phyloP scores from a whole-genome alignment of 345 rosid genomes.

The Pistacia vera region DNA sequence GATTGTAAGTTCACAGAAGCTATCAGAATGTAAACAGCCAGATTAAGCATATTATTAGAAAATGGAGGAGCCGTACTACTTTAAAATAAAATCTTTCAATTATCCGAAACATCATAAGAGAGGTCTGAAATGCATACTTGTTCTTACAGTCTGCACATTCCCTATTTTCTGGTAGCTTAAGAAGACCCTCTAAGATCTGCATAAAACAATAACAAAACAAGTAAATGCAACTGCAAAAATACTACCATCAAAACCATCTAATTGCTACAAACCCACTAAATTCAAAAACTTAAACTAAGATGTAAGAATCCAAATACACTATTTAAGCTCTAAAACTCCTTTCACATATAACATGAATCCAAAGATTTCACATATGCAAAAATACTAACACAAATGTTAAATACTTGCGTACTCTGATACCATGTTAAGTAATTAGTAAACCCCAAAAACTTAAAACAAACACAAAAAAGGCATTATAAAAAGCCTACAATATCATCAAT shows the following conservation, averaged over 20 bases:
- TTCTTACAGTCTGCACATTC: constrained; percentile 62
- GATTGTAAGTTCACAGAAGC: neutral
- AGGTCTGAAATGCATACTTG: constrained; percentile 36
- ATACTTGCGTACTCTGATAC: too few species aligned
- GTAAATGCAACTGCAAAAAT: neutral
- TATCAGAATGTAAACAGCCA: neutral
- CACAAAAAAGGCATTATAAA: neutral
- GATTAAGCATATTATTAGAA: neutral
- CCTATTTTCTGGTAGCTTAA: constrained; percentile 55
- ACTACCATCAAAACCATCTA: neutral
- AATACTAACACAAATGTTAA: too few species aligned
- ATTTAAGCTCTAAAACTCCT: neutral
- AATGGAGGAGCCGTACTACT: neutral
- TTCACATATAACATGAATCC: neutral
- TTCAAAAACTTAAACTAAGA: neutral
- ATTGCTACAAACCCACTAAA: neutral
- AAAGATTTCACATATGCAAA: too few species aligned
- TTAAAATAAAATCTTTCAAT: neutral
- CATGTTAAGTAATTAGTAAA: too few species aligned
- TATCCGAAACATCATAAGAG: neutral
- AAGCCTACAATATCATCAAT: too few species aligned
- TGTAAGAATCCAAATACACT: neutral
- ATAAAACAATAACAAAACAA: neutral
- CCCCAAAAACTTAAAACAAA: too few species aligned
- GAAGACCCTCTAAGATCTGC: constrained; percentile 59